phyloP scores from a whole-genome alignment of 192 early-diverging fungal species.

The Haplosporangium gracile region DNA sequence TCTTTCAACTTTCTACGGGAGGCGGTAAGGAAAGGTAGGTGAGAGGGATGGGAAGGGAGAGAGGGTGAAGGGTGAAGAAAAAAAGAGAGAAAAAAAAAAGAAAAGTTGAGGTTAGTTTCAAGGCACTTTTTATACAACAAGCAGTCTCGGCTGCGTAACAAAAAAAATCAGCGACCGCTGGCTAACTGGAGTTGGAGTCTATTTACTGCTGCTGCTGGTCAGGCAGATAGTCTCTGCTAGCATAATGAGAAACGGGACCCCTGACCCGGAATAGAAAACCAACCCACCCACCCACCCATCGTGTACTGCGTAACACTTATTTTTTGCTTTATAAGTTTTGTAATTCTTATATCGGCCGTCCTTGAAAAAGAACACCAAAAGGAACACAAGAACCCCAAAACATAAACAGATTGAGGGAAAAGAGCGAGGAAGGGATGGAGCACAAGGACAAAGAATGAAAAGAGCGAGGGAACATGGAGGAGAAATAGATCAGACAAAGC shows the following conservation, averaged over 20 bases:
- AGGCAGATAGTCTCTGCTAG: no score
- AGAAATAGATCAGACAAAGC: not conserved
- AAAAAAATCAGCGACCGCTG: conserved; percentile 1
- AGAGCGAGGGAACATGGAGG: not conserved
- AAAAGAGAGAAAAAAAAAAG: conserved; percentile 18
- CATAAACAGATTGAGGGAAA: not conserved
- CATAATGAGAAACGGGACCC: not conserved
- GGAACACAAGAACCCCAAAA: not conserved
- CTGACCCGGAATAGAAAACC: conserved; percentile 20
- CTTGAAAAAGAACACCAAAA: not conserved
- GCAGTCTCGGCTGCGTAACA: conserved; percentile 31
- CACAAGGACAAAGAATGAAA: not conserved
- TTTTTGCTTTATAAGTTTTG: not conserved
- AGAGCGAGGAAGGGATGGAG: not conserved
- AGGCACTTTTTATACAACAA: conserved; percentile 17
- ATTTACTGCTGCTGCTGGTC: not conserved
- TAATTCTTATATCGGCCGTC: not conserved
- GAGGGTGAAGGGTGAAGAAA: conserved; percentile 29
- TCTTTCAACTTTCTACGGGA: conserved; percentile 48
- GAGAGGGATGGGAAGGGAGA: not conserved
- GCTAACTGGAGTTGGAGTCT: not conserved
- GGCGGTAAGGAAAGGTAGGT: conserved; percentile 5
- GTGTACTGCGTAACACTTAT: conserved; percentile 17
- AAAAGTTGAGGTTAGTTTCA: conserved; percentile 13
- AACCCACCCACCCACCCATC: not conserved